Base-by-base conservation (phyloP, 2,329 filamentous ascomycete species). In the Stemphylium vesicarium region DNA sequence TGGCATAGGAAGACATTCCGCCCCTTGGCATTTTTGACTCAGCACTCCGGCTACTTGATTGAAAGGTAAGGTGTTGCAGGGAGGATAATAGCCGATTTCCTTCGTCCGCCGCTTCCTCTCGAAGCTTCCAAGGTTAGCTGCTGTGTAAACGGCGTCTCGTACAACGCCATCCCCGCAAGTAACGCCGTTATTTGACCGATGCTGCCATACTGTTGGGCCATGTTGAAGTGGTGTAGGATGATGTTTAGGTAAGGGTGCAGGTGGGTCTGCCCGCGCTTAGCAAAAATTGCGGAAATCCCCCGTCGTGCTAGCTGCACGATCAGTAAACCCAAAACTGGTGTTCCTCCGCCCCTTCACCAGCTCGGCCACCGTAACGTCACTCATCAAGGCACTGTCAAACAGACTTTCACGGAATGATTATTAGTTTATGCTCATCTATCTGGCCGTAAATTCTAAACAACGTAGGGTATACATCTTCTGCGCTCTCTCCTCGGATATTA, bases 201-300 rank as follows among this genome's bases (percentile, higher is more conserved):
- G n/a, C 13, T 12, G 26, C 10, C 16, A 31, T 24, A 20, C 11
- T 31, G 18, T 15, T 18, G 26, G 10, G 37, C 12, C 4, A 36
- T 24, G 40, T 24, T 26, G 18, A 15, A 36, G 33, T 42, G 6
- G n/a, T 18, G 13, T 13, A 38, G 32, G 13, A 43, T 39, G 40
- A 44, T 40, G 43, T 33, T 57, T 15, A 20, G 26, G 18, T 33
- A 24, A 39, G n/a, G 16, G 42, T 31, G 41, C 26, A 29, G 8
- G 26, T 11, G 33, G 50, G 33, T 39, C 22, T 45, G 53, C 26
- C 26, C 26, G 24, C 6, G 26, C 50, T 57, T 43, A 57, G 32
- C 40, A 48, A 18, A 45, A 40, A 40, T 4, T 13, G 50, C 54
- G 50, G 54, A 53, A 57, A 43, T 9, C 3, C 24, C n/a, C 50